Base-by-base conservation (phyloP, 2,329 filamentous ascomycete species). In the Colletotrichum sublineola region DNA sequence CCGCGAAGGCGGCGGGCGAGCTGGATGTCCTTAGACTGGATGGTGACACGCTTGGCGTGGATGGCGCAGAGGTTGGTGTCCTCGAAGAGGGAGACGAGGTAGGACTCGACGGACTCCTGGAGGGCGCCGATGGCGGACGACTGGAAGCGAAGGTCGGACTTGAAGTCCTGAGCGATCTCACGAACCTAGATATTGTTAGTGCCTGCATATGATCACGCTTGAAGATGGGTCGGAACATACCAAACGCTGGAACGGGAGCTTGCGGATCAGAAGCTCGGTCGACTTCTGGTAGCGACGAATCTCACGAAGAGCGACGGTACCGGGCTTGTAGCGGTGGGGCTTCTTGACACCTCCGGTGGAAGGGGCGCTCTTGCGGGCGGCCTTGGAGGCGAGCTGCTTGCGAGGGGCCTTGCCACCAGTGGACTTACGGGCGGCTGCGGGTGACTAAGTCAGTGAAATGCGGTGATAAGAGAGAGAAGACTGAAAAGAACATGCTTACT, bases 341-440 rank as follows among this genome's bases (percentile, higher is more conserved):
- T 96, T 96, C 93, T 96, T 96, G 91, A 96, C 93, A 92, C 93
- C 93, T 81, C 96, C 96, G 84, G 96, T 98, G 75, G 95, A 97
- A 79, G 96, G 96, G 74, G 96, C 96, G 80, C 93, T 95, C 92
- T 99, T 99, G 89, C 96, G 95, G 81, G 96, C 96, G 78, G 96
- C 96, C 94, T 98, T 98, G 90, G 95, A 97, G 80, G 96, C 96
- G 82, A 98, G 95, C 91, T 98, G 95, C 94, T 99, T 99, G 86
- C 91, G 90, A 75, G 91, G 91, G 79, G 91, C 91, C 88, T 93
- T 93, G 89, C 91, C 91, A 91, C 91, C 91, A 80, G 91, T 93
- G 84, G 91, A 93, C 89, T 97, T 92, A 82, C 90, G 89, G 80
- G 90, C 90, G 80, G 74, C 74, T 75, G 57, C 36, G 11, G 24